Conservation (phyloP, 2,329 filamentous ascomycete genomes). For the Phyllosticta ampelicida region DNA sequence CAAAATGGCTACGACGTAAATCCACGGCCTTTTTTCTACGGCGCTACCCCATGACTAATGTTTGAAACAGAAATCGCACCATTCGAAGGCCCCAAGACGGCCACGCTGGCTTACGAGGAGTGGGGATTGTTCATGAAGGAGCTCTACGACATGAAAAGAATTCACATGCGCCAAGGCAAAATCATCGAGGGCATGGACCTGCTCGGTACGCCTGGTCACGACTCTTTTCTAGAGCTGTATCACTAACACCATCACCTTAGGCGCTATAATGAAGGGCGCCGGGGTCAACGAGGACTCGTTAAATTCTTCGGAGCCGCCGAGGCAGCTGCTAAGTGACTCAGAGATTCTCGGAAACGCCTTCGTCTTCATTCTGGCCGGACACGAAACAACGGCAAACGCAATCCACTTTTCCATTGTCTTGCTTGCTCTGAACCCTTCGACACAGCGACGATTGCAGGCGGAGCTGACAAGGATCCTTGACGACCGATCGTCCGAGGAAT, state of each 20-base stretch:
- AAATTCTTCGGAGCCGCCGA: constrained; percentile 13
- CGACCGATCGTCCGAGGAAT: constrained; percentile 46
- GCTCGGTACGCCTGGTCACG: constrained; percentile 28
- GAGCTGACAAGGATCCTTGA: constrained; percentile 59
- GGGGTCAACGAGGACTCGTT: constrained; percentile 19
- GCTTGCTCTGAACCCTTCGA: constrained; percentile 53
- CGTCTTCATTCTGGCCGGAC: constrained; percentile 56
- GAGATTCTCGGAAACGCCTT: constrained; percentile 65
- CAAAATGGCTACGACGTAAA: constrained; percentile 45
- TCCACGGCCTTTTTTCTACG: constrained; percentile 5
- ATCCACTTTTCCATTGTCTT: constrained; percentile 61
- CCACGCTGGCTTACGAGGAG: constrained; percentile 31
- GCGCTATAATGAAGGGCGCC: constrained; percentile 25
- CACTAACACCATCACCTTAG: constrained; percentile 29
- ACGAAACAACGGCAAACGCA: constrained; percentile 69
- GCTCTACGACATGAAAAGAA: constrained; percentile 51
- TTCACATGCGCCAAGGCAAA: constrained; percentile 27
- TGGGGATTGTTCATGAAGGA: constrained; percentile 61
- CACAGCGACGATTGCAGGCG: constrained; percentile 55
- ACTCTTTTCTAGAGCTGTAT: constrained; percentile 15
- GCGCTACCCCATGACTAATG: not conserved
- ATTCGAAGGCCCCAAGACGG: constrained; percentile 8
- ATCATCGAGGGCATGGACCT: constrained; percentile 43
- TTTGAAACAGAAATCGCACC: constrained; percentile 2
- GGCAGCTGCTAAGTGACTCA: constrained; percentile 41